phyloP scores from a whole-genome alignment of 2,329 filamentous ascomycete species.

The Ophiocordyceps robertsii region DNA sequence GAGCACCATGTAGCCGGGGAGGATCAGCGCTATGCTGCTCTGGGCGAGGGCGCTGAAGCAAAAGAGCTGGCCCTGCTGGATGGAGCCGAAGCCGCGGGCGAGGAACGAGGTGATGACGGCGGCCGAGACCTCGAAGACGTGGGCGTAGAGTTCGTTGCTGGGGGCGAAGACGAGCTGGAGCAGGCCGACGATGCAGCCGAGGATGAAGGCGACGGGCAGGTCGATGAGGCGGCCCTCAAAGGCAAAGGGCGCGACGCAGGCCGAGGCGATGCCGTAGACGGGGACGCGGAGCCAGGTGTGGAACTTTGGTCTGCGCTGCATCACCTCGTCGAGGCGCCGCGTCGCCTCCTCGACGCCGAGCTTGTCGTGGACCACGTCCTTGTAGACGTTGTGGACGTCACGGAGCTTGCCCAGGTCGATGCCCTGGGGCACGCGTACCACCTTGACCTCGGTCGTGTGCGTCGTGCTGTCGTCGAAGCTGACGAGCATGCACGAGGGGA shows the following conservation, averaged over 20 bases:
- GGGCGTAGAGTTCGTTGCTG: constrained; percentile 54
- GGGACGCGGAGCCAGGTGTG: constrained; percentile 42
- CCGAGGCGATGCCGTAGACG: constrained; percentile 64
- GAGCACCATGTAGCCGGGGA: constrained; percentile 43
- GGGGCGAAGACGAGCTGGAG: constrained; percentile 65
- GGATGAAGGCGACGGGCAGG: constrained; percentile 60
- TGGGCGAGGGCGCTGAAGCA: constrained; percentile 62
- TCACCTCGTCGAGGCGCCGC: constrained; percentile 42
- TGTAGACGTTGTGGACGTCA: constrained; percentile 67
- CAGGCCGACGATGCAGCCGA: constrained; percentile 61
- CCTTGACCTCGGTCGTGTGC: constrained; percentile 68
- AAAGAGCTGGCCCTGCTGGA: constrained; percentile 43
- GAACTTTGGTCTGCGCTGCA: constrained; percentile 31
- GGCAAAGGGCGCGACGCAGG: constrained; percentile 65
- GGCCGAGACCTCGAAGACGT: constrained; percentile 39
- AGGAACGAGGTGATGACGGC: constrained; percentile 55
- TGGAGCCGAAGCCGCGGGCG: constrained; percentile 55
- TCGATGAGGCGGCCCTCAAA: constrained; percentile 68
- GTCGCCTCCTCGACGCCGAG: constrained; percentile 60
- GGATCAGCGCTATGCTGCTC: constrained; percentile 61
- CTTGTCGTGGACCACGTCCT: constrained; percentile 69
- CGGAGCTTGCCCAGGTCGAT: constrained; percentile 62
- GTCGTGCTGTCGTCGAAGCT: constrained; percentile 67
- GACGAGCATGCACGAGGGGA: constrained; percentile 88
- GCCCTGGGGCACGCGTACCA: constrained; percentile 54